A percentile compares a stretch with the other conserved stretches of the same genome.
Conservation (phyloP, 176 grass and related monocot species). For the Ampelocalamus luodianensis region DNA sequence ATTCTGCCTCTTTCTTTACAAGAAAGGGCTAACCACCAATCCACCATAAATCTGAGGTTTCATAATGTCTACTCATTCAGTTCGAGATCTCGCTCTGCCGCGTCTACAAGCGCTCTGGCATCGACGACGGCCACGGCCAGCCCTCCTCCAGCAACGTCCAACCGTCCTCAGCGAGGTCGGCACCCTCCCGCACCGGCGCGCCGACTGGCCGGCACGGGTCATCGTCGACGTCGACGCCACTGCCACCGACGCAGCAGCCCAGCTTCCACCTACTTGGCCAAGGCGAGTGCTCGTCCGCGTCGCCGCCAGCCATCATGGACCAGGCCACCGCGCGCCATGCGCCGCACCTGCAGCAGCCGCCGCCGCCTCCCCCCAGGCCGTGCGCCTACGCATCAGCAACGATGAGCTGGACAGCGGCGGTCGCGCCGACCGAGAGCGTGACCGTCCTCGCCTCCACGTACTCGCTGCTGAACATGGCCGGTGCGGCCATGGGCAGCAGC, state of each 20-base stretch:
- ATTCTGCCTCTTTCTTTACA: not conserved
- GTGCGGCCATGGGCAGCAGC: conserved; percentile 44
- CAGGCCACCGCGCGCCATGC: conserved; percentile 39
- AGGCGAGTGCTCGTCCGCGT: conserved; percentile 48
- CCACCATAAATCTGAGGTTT: conserved; percentile 9
- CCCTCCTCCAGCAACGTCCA: conserved; percentile 36
- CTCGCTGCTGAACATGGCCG: conserved; percentile 54
- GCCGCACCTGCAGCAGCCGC: not conserved
- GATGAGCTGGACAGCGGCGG: conserved; percentile 18
- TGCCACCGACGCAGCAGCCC: conserved; percentile 34
- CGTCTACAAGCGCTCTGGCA: conserved; percentile 90
- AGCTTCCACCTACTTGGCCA: conserved; percentile 43
- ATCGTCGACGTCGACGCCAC: conserved; percentile 34
- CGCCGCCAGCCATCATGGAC: conserved; percentile 44
- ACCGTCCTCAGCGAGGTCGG: conserved; percentile 45
- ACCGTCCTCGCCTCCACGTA: conserved; percentile 58
- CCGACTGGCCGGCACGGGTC: conserved; percentile 28
- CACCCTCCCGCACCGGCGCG: conserved; percentile 34
- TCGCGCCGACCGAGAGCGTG: conserved; percentile 26
- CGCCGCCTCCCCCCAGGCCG: conserved; percentile 33
- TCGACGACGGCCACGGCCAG: conserved; percentile 62
- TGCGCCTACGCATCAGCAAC: conserved; percentile 38
- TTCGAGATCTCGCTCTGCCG: conserved; percentile 93
- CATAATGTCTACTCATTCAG: conserved; percentile 48
- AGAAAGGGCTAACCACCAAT: not conserved